Evolutionary conservation across 2,329 filamentous ascomycete genomes (phyloP).

Genomic region (Penicillium sp.): DNA sequence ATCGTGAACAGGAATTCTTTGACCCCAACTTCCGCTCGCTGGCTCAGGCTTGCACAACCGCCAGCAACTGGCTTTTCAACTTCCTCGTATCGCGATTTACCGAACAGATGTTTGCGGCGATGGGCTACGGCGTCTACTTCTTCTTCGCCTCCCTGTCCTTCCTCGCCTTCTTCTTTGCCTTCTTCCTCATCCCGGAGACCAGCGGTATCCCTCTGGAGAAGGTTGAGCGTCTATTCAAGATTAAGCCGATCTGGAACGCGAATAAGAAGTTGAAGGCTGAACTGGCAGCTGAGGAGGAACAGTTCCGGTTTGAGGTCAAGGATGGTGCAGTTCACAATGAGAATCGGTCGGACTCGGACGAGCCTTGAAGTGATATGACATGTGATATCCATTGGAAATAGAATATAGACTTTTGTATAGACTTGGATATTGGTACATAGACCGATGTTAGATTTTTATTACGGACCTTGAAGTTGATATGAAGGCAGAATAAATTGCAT

Average conservation of each 20-base stretch:
- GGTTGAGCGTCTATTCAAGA: conserved; percentile 63
- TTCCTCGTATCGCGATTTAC: conserved; percentile 42
- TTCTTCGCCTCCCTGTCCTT: conserved; percentile 68
- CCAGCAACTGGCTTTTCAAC: conserved; percentile 41
- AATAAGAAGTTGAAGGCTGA: conserved; percentile 38
- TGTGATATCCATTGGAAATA: neutral
- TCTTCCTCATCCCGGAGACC: conserved; percentile 66
- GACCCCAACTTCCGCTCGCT: conserved; percentile 68
- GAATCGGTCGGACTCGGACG: conserved; percentile 10
- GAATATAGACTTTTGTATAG: conserved; percentile 4
- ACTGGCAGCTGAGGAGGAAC: conserved; percentile 38
- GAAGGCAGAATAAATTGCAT: neutral
- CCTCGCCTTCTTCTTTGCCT: conserved; percentile 60
- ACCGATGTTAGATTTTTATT: neutral
- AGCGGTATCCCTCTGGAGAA: conserved; percentile 65
- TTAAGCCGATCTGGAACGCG: conserved; percentile 39
- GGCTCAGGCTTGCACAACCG: conserved; percentile 67
- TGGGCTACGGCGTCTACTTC: conserved; percentile 65
- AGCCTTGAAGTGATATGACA: conserved; percentile 1
- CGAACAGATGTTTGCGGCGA: conserved; percentile 44
- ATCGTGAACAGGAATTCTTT: conserved; percentile 61
- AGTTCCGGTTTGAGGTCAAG: conserved; percentile 36
- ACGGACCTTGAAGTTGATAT: neutral
- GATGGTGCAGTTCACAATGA: conserved; percentile 24
- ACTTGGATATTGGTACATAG: neutral